Evolutionary conservation across 352 stramenopile species (phyloP), one percentile per base, ranked within the genome.

Genomic region (Phytophthora syringae): DNA sequence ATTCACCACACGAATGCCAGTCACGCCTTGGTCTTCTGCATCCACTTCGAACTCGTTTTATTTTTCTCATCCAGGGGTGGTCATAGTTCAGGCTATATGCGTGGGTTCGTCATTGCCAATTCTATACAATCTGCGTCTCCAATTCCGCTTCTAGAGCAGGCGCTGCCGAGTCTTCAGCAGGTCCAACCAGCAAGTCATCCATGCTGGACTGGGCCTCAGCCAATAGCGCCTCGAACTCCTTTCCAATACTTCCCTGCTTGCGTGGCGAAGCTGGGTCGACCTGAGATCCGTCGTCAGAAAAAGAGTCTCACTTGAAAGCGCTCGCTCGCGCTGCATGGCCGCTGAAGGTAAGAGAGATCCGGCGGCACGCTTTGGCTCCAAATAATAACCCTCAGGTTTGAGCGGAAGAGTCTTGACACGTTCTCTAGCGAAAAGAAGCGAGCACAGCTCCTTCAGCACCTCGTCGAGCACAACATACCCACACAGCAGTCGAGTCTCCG

Each of bases 401-500:
- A 94, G 68, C 7, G 88, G 88, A 32, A 96, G 64, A 18, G 70
- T 88, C 36, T 82, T 80, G 22, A 93, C 80, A 20, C 83, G 83
- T 32, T 94, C 86, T 22, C 82, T 84, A 1, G 86, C 84, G 50
- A 94, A 93, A 2, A 94, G 66, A 54, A 92, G 74, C 10, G 86
- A 92, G 48, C 87, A 93, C 2, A 96, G 74, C 62, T 96, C 88
- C 62, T 94, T 94, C 3, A 96, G 60, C 28, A 96, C 82, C 57
- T 96, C 88, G 48, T 96, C 88, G 16, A 96, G 64, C 30, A 96
- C 77, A 22, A 94, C 75, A n/a, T 84, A 94, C 0, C 81, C 84
- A 24, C 82, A 89, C 12, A 95, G 45, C 30, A 94, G 44, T 7
- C 80, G 80, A 25, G 77, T 84, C 51, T 93, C 81, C 4, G 76